phyloP scores from a whole-genome alignment of 73 alveolate species.

The Stentor roeselii region DNA sequence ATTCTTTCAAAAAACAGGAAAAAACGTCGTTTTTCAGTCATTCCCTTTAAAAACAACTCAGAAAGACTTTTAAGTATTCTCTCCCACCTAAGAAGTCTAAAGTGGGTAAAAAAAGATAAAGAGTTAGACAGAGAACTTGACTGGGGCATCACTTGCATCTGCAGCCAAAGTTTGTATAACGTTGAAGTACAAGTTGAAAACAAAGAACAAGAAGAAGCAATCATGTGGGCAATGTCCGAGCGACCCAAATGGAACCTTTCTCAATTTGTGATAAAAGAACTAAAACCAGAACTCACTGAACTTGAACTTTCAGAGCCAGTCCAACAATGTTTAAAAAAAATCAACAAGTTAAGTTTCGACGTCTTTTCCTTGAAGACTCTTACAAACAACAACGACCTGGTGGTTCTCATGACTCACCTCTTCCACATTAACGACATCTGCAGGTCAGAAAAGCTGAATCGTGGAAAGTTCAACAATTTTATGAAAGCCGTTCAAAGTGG shows the following conservation, averaged over 20 bases:
- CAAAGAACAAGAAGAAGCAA: not conserved
- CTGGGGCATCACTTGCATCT: not conserved
- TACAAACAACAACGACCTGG: not conserved
- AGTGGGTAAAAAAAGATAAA: not conserved
- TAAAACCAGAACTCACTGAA: not conserved
- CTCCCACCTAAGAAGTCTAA: not conserved
- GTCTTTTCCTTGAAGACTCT: not conserved
- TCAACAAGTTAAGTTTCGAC: not conserved
- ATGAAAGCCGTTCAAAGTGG: slow-evolving; percentile 15
- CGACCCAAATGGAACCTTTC: not conserved
- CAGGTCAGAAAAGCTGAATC: not conserved
- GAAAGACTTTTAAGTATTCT: not conserved
- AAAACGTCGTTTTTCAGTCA: not conserved
- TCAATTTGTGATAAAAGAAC: not conserved
- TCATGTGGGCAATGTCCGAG: not conserved
- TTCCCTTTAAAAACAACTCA: not conserved
- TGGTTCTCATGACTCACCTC: not conserved
- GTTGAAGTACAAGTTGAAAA: not conserved
- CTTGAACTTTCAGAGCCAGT: not conserved
- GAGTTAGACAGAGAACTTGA: not conserved
- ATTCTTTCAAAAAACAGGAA: not conserved
- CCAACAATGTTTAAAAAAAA: not conserved
- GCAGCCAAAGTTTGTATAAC: not conserved
- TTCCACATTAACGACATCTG: not conserved
- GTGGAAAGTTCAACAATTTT: not conserved